These are phyloP conservation scores for Micractinium conductrix DNA, from an alignment of 139 green algal species.

Conservation along the genomic window DNA sequence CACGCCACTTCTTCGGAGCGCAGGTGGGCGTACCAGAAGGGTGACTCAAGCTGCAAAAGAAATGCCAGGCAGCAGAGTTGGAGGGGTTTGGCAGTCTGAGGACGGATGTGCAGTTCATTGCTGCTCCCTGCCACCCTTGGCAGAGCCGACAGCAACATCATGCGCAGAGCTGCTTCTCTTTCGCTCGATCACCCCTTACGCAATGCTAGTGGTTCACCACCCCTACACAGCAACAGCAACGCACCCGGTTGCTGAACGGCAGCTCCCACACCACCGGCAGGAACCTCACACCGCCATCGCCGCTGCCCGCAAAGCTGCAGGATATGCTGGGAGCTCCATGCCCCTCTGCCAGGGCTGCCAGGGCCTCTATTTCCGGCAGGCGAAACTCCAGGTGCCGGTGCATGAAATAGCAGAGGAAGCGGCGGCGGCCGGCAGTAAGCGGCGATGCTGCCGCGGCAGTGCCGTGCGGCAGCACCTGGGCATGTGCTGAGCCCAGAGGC, in stretches of 20 bases:
- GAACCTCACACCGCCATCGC: background rate
- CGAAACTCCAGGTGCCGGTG: conserved; percentile 79
- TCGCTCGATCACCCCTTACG: background rate
- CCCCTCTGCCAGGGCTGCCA: conserved; percentile 48
- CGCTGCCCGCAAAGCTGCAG: background rate
- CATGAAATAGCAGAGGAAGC: conserved; percentile 67
- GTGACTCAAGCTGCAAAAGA: conserved; percentile 37
- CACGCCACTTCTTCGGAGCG: conserved; percentile 49
- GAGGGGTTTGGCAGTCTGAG: too few relatives aligned
- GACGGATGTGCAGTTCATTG: background rate
- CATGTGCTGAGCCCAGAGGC: background rate
- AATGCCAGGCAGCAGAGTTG: too few relatives aligned
- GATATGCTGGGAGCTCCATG: background rate
- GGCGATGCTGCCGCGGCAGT: background rate
- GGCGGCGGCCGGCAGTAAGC: background rate
- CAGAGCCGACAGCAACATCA: too few relatives aligned
- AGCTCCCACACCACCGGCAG: conserved; percentile 29
- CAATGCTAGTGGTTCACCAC: background rate
- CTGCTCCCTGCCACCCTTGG: too few relatives aligned
- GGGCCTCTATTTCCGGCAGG: conserved; percentile 66
- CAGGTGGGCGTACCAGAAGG: conserved; percentile 74
- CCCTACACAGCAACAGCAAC: background rate
- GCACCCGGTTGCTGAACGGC: conserved; percentile 27
- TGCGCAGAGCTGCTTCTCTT: background rate
- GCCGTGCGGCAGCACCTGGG: background rate